Percentiles rank a stretch among this genome's conserved stretches.
phyloP scores from a whole-genome alignment of 192 early-diverging fungal species.

The Allomyces macrogynus region DNA sequence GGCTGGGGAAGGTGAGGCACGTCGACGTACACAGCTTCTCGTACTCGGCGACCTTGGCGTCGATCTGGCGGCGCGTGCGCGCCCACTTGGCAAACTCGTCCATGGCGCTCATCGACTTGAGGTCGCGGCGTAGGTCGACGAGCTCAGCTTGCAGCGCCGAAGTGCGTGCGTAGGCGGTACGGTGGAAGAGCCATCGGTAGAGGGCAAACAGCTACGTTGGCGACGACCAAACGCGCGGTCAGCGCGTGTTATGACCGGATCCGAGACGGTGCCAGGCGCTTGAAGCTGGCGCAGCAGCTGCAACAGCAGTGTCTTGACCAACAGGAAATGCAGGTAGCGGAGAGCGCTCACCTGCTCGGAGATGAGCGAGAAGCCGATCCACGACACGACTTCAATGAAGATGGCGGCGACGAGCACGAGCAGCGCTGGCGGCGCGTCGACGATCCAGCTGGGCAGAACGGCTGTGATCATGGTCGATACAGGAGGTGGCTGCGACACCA shows the following conservation, averaged over 20 bases:
- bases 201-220: background rate
- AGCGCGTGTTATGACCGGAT: too few relatives aligned
- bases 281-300: too few relatives aligned
- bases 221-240: too few relatives aligned
- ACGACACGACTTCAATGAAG: background rate
- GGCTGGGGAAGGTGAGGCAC: background rate
- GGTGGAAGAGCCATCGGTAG: background rate
- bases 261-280: too few relatives aligned
- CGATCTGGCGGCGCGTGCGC: conserved; percentile 58
- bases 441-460: background rate
- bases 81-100: conserved; percentile 90
- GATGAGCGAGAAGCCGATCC: background rate
- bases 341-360: background rate
- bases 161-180: background rate
- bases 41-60: conserved; percentile 44
- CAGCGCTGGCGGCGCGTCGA: background rate
- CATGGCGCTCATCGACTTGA: background rate
- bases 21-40: conserved; percentile 34
- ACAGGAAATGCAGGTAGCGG: background rate
- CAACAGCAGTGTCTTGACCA: background rate
- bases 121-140: background rate
- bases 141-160: background rate
- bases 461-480: too few relatives aligned
- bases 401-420: background rate
- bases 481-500: too few relatives aligned